These are phyloP conservation scores for Aureobasidium sp. DNA, from an alignment of 2,329 filamentous ascomycete species.

Conservation along the genomic window DNA sequence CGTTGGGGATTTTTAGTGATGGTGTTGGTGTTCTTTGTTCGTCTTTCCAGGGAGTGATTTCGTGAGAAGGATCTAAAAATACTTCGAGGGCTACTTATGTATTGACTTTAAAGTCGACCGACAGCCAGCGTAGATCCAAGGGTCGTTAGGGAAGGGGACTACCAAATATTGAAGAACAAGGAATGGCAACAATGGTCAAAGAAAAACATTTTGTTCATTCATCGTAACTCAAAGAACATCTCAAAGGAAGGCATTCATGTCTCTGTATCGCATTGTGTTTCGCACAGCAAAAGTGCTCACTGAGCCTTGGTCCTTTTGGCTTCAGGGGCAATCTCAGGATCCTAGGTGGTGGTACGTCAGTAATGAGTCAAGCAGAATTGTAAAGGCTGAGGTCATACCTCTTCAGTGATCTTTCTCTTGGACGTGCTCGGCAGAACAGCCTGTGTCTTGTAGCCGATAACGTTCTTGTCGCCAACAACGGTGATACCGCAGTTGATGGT, in stretches of 20 bases:
- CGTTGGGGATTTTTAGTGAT: background rate
- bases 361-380: background rate
- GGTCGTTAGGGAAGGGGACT: background rate
- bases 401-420: conserved; percentile 21
- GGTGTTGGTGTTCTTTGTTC: background rate
- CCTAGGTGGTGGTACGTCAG: background rate
- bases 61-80: background rate
- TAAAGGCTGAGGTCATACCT: background rate
- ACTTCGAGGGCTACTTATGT: background rate
- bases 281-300: background rate
- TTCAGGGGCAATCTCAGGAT: background rate
- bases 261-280: background rate
- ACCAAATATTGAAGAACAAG: background rate
- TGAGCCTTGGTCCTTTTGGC: background rate
- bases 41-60: background rate
- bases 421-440: background rate
- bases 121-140: too few species aligned
- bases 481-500: conserved; percentile 32
- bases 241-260: background rate
- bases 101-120: background rate
- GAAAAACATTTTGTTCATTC: background rate
- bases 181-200: background rate
- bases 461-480: conserved; percentile 27
- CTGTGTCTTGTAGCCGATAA: conserved; percentile 24
- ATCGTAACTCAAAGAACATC: background rate